These are phyloP conservation scores for Coemansia sp. DNA, from an alignment of 192 early-diverging fungal species.

Conservation along the genomic window DNA sequence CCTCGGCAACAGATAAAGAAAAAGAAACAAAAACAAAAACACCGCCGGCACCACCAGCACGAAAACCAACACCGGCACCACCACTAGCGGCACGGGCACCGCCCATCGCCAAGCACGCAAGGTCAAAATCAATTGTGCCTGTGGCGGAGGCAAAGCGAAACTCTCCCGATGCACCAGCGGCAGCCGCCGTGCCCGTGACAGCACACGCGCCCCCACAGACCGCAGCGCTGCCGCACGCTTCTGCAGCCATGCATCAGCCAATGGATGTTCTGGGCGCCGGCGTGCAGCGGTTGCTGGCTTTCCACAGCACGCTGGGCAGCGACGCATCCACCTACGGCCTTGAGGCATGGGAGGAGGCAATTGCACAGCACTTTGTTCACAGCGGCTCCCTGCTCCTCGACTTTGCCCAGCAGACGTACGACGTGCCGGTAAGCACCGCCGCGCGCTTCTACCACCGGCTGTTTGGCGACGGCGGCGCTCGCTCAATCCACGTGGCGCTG, in stretches of 20 bases:
- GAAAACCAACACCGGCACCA: too few relatives aligned
- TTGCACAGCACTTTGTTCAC: slow-evolving; percentile 11
- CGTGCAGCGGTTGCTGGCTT: slow-evolving; percentile 30
- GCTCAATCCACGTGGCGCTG: slow-evolving; percentile 32
- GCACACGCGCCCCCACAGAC: too few relatives aligned
- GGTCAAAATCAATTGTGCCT: not conserved
- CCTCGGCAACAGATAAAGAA: too few relatives aligned
- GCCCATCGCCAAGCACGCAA: too few relatives aligned
- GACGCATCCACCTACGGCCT: slow-evolving; percentile 9
- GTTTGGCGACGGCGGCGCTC: slow-evolving; percentile 28
- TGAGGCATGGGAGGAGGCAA: slow-evolving; percentile 20
- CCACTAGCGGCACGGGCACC: too few relatives aligned
- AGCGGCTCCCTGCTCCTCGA: slow-evolving; percentile 29
- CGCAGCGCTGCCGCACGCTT: too few relatives aligned
- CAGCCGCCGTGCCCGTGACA: too few relatives aligned
- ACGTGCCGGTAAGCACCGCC: slow-evolving; percentile 30
- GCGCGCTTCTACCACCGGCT: slow-evolving; percentile 41
- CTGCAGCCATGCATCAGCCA: not conserved
- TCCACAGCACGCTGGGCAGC: slow-evolving; percentile 18
- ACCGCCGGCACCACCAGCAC: too few relatives aligned
- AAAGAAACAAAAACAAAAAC: too few relatives aligned
- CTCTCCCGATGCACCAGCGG: too few relatives aligned
- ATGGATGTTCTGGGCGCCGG: slow-evolving; percentile 21
- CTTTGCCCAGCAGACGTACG: slow-evolving; percentile 29
- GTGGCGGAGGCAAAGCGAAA: too few relatives aligned